Conservation (phyloP, 2,329 filamentous ascomycete genomes). For the Dendryphion nanum region DNA sequence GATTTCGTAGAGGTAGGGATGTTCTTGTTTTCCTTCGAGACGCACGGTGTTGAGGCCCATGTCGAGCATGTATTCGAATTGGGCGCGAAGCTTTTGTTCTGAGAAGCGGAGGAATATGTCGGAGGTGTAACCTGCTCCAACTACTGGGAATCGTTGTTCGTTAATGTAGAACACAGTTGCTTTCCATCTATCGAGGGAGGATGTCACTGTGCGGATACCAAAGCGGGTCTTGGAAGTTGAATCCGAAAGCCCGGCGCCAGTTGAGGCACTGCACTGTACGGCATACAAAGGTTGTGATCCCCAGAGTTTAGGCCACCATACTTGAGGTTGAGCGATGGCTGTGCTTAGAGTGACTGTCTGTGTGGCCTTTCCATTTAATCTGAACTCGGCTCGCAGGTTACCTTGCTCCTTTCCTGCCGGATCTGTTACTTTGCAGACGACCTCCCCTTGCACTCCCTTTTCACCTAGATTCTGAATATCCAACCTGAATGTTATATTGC, state of each 20-base stretch:
- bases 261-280: constrained; percentile 27
- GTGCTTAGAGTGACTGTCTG: constrained; percentile 42
- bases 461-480: constrained; percentile 21
- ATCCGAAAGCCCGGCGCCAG: constrained; percentile 32
- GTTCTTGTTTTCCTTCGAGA: constrained; percentile 64
- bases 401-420: constrained; percentile 12
- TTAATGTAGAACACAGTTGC: constrained; percentile 60
- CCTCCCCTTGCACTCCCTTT: constrained; percentile 8
- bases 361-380: constrained; percentile 18
- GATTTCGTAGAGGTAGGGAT: constrained; percentile 59
- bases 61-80: constrained; percentile 57
- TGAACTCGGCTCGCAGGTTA: constrained; percentile 7
- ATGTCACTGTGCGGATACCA: constrained; percentile 56
- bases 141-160: constrained; percentile 57
- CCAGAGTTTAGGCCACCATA: constrained; percentile 65
- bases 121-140: constrained; percentile 60
- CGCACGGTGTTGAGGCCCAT: constrained; percentile 64
- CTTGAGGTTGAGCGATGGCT: constrained; percentile 44
- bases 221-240: constrained; percentile 40
- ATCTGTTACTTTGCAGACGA: constrained; percentile 10
- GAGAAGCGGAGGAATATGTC: constrained; percentile 64
- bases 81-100: constrained; percentile 44
- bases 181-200: constrained; percentile 51
- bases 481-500: constrained; percentile 15
- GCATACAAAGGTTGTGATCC: constrained; percentile 56